phyloP scores from a whole-genome alignment of 225 moss, liverwort and hornwort species.

The Polytrichum commune region DNA sequence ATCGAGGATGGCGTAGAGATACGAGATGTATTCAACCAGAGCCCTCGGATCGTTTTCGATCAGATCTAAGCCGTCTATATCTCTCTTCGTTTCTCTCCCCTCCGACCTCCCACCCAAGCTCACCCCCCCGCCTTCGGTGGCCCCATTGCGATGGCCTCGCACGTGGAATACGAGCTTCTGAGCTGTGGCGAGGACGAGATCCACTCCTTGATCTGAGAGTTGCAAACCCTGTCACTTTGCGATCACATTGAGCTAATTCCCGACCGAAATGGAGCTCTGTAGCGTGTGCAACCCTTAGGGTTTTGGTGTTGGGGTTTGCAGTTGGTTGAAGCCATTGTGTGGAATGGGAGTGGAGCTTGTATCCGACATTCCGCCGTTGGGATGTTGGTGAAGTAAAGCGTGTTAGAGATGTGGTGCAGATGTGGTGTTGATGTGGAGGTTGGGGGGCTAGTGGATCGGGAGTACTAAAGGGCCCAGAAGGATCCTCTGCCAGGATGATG shows the following conservation, averaged over 20 bases:
- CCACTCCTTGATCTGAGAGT: neutral
- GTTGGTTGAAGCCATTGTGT: neutral
- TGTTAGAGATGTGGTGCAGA: neutral
- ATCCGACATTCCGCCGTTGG: neutral
- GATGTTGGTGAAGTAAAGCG: neutral
- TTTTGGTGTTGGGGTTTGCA: slow-evolving; percentile 1
- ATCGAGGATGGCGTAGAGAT: too few relatives aligned
- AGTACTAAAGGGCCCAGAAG: neutral
- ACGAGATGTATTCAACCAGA: too few relatives aligned
- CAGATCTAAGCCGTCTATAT: neutral
- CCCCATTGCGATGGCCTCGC: neutral
- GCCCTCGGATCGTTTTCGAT: too few relatives aligned
- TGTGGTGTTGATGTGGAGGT: slow-evolving; percentile 2
- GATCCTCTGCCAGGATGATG: neutral
- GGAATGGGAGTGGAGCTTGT: neutral
- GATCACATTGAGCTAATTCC: too few relatives aligned
- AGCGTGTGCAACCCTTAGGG: neutral
- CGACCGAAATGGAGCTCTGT: neutral
- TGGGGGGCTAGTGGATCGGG: neutral
- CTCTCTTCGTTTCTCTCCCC: neutral
- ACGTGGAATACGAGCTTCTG: neutral
- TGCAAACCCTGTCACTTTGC: too few relatives aligned
- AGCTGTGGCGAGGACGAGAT: neutral
- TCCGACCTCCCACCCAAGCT: neutral
- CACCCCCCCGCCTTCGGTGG: neutral